A percentile compares a stretch with the other conserved stretches of the same genome.
phyloP scores from a whole-genome alignment of 257 asterid species.

The Fraxinus americana region DNA sequence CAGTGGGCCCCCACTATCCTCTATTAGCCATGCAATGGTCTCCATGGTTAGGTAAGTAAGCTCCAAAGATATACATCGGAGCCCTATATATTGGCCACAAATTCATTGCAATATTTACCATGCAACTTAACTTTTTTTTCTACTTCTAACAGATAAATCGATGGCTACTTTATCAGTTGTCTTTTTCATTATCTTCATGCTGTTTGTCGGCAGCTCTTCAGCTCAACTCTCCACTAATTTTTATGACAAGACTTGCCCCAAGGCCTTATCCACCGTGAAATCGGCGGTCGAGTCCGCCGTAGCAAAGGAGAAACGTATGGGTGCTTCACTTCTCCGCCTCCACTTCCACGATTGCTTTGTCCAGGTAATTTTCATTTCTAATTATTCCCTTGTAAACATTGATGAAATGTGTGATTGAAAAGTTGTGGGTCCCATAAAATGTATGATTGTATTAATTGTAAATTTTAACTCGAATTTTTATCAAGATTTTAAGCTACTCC shows the following conservation, averaged over 20 bases:
- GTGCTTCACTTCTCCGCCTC: slow-evolving; percentile 52
- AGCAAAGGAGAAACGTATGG: slow-evolving; percentile 47
- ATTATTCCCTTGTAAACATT: not conserved
- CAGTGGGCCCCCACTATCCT: not conserved
- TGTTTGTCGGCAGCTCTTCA: slow-evolving; percentile 26
- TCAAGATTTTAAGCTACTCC: too few species aligned
- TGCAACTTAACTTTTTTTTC: not conserved
- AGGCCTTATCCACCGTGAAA: slow-evolving; percentile 31
- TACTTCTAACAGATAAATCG: not conserved
- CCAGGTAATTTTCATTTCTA: slow-evolving; percentile 27
- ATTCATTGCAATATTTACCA: not conserved
- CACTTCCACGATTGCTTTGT: slow-evolving; percentile 53
- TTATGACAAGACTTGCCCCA: slow-evolving; percentile 49
- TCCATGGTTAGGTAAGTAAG: slow-evolving; percentile 33
- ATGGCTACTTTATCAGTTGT: not conserved
- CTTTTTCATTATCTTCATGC: not conserved
- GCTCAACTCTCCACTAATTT: slow-evolving; percentile 40
- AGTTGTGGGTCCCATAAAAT: too few species aligned
- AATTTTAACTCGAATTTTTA: too few species aligned
- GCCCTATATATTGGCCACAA: slow-evolving; percentile 5
- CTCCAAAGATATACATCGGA: slow-evolving; percentile 12
- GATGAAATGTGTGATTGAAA: too few species aligned
- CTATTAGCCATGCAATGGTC: slow-evolving; percentile 13
- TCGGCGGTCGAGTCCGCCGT: slow-evolving; percentile 40
- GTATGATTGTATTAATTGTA: too few species aligned